phyloP scores from a whole-genome alignment of 106 monocot genomes.

The Dendrobium catenatum region DNA sequence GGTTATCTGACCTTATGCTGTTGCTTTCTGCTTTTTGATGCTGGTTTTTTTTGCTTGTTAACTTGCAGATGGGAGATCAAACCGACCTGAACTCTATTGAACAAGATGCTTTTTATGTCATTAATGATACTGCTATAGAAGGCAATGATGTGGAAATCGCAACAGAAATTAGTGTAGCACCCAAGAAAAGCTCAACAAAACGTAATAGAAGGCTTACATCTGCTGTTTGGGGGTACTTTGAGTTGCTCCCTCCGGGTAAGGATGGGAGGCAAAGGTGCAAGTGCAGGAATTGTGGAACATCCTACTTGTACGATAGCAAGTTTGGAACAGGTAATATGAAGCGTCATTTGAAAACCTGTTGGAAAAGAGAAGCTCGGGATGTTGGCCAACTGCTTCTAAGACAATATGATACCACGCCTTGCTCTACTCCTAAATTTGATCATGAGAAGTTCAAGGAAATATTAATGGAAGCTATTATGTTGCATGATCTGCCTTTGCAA shows the following conservation, averaged over 20 bases:
- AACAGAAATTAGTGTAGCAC: background rate
- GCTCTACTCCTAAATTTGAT: slow-evolving; percentile 7
- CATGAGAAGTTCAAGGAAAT: background rate
- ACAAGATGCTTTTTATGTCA: background rate
- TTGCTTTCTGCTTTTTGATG: no score
- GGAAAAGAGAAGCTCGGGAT: background rate
- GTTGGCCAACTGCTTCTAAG: background rate
- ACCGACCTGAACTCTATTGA: background rate
- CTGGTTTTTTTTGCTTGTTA: background rate
- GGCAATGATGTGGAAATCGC: background rate
- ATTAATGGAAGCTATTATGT: background rate
- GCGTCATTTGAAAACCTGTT: slow-evolving; percentile 1
- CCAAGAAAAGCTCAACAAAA: background rate
- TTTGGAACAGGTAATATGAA: slow-evolving; percentile 11
- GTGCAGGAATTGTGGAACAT: background rate
- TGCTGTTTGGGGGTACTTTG: slow-evolving; percentile 2
- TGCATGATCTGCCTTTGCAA: slow-evolving; percentile 6
- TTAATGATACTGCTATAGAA: background rate
- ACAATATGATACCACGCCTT: background rate
- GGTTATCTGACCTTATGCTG: no score
- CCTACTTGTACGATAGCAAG: slow-evolving; percentile 1
- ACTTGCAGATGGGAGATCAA: background rate
- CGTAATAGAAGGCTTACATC: slow-evolving; percentile 7
- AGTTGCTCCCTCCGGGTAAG: background rate
- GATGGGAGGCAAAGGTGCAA: slow-evolving; percentile 3